Evolutionary conservation across 2,329 filamentous ascomycete genomes (phyloP).

Genomic region (Allantophomopsis cytisporea): DNA sequence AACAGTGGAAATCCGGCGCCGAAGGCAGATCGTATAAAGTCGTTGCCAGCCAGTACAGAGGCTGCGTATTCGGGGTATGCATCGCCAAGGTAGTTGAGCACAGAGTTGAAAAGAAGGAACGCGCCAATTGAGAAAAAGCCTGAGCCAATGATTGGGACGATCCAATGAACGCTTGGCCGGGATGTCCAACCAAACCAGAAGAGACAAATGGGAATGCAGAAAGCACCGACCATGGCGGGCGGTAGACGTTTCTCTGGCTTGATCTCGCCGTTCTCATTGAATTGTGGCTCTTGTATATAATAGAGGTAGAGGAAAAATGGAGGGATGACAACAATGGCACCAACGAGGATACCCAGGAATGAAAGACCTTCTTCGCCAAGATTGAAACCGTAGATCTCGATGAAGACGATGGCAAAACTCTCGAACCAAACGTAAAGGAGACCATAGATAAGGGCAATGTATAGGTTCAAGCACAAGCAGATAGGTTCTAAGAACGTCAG

Average conservation of each 20-base stretch:
- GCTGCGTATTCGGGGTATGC: conserved; percentile 36
- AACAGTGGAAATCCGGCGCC: conserved; percentile 23
- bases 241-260: conserved; percentile 35
- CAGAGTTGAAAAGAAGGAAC: conserved; percentile 31
- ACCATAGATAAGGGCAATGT: conserved; percentile 46
- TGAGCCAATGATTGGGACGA: conserved; percentile 37
- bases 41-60: conserved; percentile 23
- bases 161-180: conserved; percentile 35
- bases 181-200: conserved; percentile 47
- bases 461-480: conserved; percentile 45
- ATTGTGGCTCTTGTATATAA: conserved; percentile 30
- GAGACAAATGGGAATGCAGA: conserved; percentile 41
- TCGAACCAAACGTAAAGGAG: conserved; percentile 53
- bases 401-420: conserved; percentile 45
- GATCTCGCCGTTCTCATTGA: conserved; percentile 30
- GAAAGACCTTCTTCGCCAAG: conserved; percentile 41
- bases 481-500: conserved; percentile 47
- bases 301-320: conserved; percentile 34
- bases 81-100: conserved; percentile 59
- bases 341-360: conserved; percentile 38
- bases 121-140: conserved; percentile 24
- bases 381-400: conserved; percentile 42
- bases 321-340: conserved; percentile 35
- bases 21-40: conserved; percentile 19
- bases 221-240: conserved; percentile 35